Evolutionary conservation across 768 basidiomycete genomes (phyloP), one percentile per base, ranked within the genome.

Genomic region (Sarcodon sp.): DNA sequence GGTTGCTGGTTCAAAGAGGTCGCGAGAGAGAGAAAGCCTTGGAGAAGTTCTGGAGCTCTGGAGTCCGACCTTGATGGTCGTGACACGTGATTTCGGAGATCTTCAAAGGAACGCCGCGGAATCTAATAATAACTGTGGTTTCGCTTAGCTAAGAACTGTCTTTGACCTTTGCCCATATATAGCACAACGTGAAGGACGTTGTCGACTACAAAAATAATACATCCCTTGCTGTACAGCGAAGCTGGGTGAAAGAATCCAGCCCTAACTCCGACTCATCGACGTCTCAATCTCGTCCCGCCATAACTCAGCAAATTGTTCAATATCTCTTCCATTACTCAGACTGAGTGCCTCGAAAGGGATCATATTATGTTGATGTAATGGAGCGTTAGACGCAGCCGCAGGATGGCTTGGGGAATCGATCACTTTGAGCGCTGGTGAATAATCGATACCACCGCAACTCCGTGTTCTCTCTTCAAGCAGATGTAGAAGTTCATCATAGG

Each of bases 261-360:
- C 21, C 21, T 27, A 27, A 2, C 21, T 27, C 21, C 21, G 21
- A 27, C 35, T 35, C 50, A 56, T 54, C 12, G 53, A 53, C 49
- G 61, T 62, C 50, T 64, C 56, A 1, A 87, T 62, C 51, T 76
- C 70, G 16, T 79, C 70, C 57, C 72, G 67, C 80, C 79, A 84
- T 8, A 68, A 60, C 13, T 77, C 70, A 3, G 82, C 77, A 61
- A 96, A 96, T 46, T 84, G 83, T 21, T 74, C 69, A 18, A 90
- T 74, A 52, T 73, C 74, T 44, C 72, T 69, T 3, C 92, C 93
- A 45, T 72, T 74, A 55, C 89, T 83, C 57, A 96, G 61, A 45
- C 70, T 73, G n/a, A 94, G 65, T 3, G 86, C 87, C 57, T 98
- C 93, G 44, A 90, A 73, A 7, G 93, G 94, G 33, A 93, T 71